Evolutionary conservation across 2,329 filamentous ascomycete species (phyloP), one percentile per base, ranked within the genome.

Genomic region (Cladosporium velox): DNA sequence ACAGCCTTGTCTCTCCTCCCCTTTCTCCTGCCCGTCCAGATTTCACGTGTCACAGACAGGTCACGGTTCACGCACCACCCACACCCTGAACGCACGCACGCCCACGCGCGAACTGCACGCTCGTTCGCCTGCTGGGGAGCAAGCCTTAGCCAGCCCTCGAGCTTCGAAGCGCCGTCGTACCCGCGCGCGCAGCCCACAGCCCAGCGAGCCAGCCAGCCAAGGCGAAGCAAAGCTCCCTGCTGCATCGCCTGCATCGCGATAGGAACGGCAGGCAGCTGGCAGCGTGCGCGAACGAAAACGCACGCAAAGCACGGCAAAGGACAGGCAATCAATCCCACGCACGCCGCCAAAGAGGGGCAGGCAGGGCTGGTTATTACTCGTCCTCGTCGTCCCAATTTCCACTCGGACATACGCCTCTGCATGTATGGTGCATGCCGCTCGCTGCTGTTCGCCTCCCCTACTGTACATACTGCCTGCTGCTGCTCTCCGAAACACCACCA

Each of bases 281-380:
- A 44, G 38, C 41, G 41, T 15, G 41, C 41, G 38, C 15, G 18
- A 44, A 44, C 41, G 41, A 6, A 44, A 44, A 44, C 41, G 41
- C 41, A 44, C 41, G 41, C n/a, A 47, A 44, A 54, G 49, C 49
- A 54, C 41, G 41, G 41, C n/a, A 55, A 34, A 11, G 18, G 24
- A 24, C 18, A 34, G 8, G 28, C 55, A 58, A 58, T 58, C 55
- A 58, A 58, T 34, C 55, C 55, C 55, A 58, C 55, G 55, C 55
- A 58, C 34, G n/a, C 34, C 32, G 34, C 34, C 1, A 58, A 21
- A 58, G 55, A 58, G 55, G 55, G 55, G 55, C 55, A 34, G 6
- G 55, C 32, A 41, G 32, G 55, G 34, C 55, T 41, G 18, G n/a
- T 41, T 21, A 7, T 24, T 30, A 30, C 28, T 30, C 28, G 28